Conservation (phyloP, 352 stramenopile species). For the Pythium grandisporangium region DNA sequence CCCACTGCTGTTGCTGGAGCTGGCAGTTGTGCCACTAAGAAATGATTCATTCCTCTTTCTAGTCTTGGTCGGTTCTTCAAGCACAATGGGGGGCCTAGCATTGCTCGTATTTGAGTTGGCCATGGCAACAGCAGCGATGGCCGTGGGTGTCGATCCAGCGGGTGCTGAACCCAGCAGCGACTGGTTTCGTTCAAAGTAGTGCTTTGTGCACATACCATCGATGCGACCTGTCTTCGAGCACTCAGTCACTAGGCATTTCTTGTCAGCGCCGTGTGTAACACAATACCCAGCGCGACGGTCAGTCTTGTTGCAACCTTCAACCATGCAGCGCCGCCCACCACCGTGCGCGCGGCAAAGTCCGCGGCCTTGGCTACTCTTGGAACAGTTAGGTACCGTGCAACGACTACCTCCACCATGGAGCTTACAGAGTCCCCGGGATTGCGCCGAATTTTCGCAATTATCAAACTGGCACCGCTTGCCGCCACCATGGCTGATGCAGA, state of each 20-base stretch:
- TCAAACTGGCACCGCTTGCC: conserved; percentile 74
- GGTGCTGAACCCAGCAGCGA: conserved; percentile 18
- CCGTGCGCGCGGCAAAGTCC: conserved; percentile 79
- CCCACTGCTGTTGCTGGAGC: too few species aligned
- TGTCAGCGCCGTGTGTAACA: conserved; percentile 74
- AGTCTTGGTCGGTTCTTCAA: conserved; percentile 4
- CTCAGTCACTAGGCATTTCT: conserved; percentile 70
- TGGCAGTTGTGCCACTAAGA: not conserved
- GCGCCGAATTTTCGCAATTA: conserved; percentile 71
- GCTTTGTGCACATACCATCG: conserved; percentile 76
- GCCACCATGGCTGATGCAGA: conserved; percentile 76
- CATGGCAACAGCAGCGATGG: too few species aligned
- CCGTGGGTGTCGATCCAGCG: too few species aligned
- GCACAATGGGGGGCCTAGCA: conserved; percentile 5
- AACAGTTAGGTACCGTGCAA: conserved; percentile 72
- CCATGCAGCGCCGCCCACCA: conserved; percentile 71
- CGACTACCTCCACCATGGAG: conserved; percentile 70
- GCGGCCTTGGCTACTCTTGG: conserved; percentile 80
- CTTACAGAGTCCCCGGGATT: conserved; percentile 77
- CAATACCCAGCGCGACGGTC: conserved; percentile 69
- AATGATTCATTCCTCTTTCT: conserved; percentile 7
- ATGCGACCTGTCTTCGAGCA: conserved; percentile 81
- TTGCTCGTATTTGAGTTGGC: too few species aligned
- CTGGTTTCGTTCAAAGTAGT: conserved; percentile 77
- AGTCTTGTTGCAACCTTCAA: conserved; percentile 82